phyloP scores from a whole-genome alignment of 2,329 filamentous ascomycete species.

The Colletotrichum caudatum region DNA sequence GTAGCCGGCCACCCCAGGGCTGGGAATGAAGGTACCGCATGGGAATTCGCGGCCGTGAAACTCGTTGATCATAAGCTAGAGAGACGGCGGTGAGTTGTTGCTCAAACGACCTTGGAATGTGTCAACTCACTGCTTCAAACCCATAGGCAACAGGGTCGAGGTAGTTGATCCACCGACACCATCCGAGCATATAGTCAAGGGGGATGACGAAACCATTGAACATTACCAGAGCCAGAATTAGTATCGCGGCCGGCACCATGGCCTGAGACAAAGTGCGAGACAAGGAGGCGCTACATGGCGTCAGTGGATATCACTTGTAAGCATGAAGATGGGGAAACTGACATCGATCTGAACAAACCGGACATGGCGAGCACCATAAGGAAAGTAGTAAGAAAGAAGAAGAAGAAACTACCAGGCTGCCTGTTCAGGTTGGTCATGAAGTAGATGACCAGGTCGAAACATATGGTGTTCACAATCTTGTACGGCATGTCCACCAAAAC shows the following conservation, averaged over 20 bases:
- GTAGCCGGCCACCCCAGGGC: slow-evolving; percentile 40
- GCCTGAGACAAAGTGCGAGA: slow-evolving; percentile 66
- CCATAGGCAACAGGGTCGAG: slow-evolving; percentile 67
- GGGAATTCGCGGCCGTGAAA: slow-evolving; percentile 63
- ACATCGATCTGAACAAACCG: slow-evolving; percentile 61
- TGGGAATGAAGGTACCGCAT: slow-evolving; percentile 43
- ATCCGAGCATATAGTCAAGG: slow-evolving; percentile 53
- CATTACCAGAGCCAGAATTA: slow-evolving; percentile 66
- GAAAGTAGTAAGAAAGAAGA: slow-evolving; percentile 61
- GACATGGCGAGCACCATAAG: slow-evolving; percentile 56
- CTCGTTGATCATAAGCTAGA: slow-evolving; percentile 68
- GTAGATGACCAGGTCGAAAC: slow-evolving; percentile 73
- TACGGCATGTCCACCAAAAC: slow-evolving; percentile 43
- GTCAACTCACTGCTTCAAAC: slow-evolving; percentile 69
- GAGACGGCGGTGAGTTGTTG: not conserved
- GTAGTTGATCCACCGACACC: slow-evolving; percentile 69
- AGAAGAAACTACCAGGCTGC: slow-evolving; percentile 66
- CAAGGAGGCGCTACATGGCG: slow-evolving; percentile 51
- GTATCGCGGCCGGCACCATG: slow-evolving; percentile 63
- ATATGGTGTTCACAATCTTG: slow-evolving; percentile 61
- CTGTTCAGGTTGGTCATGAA: slow-evolving; percentile 73
- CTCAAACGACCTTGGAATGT: not conserved
- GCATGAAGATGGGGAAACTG: not conserved
- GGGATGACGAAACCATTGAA: slow-evolving; percentile 67
- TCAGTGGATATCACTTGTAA: not conserved